Conservation (phyloP, 352 stramenopile species). For the Elongisporangium undulatum region DNA sequence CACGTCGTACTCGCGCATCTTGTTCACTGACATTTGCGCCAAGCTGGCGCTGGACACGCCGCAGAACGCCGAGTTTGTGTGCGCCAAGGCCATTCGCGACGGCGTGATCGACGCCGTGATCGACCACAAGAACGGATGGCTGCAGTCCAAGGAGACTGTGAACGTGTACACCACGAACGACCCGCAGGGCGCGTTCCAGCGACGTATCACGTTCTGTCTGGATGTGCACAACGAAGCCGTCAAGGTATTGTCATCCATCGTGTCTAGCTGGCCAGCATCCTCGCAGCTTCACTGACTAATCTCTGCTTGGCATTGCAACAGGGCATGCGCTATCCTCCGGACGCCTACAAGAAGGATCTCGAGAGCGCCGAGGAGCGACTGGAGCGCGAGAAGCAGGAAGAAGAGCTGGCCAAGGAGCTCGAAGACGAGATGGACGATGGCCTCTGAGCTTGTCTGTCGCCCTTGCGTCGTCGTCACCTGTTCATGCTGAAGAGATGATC, state of each 20-base stretch:
- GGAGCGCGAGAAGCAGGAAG: slow-evolving; percentile 90
- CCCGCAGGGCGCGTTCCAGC: slow-evolving; percentile 94
- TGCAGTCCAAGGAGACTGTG: slow-evolving; percentile 88
- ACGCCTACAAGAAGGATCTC: slow-evolving; percentile 97
- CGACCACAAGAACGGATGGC: slow-evolving; percentile 93
- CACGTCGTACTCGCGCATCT: slow-evolving; percentile 92
- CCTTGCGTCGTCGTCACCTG: not conserved
- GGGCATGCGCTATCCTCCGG: slow-evolving; percentile 96
- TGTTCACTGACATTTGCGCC: slow-evolving; percentile 90
- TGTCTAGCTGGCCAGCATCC: not conserved
- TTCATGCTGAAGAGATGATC: not conserved
- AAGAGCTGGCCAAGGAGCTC: slow-evolving; percentile 96
- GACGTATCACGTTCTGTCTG: slow-evolving; percentile 97
- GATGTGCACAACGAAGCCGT: slow-evolving; percentile 99
- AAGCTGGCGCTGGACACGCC: slow-evolving; percentile 92
- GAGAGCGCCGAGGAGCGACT: slow-evolving; percentile 89
- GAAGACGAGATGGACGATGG: slow-evolving; percentile 97
- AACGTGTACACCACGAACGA: slow-evolving; percentile 93
- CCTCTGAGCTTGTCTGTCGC: slow-evolving; percentile 24
- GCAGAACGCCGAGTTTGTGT: slow-evolving; percentile 96
- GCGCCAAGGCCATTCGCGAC: slow-evolving; percentile 97
- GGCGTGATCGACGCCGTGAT: slow-evolving; percentile 98
- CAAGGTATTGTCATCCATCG: slow-evolving; percentile 36
- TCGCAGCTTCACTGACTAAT: not conserved
- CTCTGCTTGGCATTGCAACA: slow-evolving; percentile 8